Evolutionary conservation across 2,329 filamentous ascomycete species (phyloP).

Genomic region (Xylaria hypoxylon): DNA sequence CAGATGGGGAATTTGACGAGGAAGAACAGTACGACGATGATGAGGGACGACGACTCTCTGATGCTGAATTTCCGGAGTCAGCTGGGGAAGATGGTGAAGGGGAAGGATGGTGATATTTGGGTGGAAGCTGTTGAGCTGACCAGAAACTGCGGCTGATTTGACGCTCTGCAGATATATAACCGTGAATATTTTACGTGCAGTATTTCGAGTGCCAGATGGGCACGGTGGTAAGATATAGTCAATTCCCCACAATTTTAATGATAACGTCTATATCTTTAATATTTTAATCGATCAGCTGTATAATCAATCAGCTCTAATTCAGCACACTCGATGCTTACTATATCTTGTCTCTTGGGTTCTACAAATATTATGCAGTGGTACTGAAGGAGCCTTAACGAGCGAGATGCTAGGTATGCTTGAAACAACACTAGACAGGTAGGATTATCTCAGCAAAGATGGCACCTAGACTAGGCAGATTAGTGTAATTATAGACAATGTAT

Average conservation of each 20-base stretch:
- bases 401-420: too few species aligned
- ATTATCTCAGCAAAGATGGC: too few species aligned
- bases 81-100: constrained; percentile 29
- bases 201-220: neutral
- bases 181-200: neutral
- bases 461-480: too few species aligned
- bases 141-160: neutral
- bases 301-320: neutral
- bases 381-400: too few species aligned
- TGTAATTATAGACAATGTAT: too few species aligned
- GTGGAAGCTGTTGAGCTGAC: neutral
- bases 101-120: constrained; percentile 24
- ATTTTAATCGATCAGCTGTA: neutral
- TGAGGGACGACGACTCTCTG: constrained; percentile 11
- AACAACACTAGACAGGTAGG: too few species aligned
- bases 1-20: constrained; percentile 29
- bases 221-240: neutral
- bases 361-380: too few species aligned
- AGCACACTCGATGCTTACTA: neutral
- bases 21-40: constrained; percentile 23
- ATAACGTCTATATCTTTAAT: neutral
- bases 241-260: neutral
- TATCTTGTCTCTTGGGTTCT: neutral
- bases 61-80: constrained; percentile 36
- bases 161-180: neutral